A percentile compares a stretch with the other conserved stretches of the same genome.
These are phyloP conservation scores for Colletotrichum navitas DNA, from an alignment of 2,329 filamentous ascomycete genomes.

Conservation along the genomic window DNA sequence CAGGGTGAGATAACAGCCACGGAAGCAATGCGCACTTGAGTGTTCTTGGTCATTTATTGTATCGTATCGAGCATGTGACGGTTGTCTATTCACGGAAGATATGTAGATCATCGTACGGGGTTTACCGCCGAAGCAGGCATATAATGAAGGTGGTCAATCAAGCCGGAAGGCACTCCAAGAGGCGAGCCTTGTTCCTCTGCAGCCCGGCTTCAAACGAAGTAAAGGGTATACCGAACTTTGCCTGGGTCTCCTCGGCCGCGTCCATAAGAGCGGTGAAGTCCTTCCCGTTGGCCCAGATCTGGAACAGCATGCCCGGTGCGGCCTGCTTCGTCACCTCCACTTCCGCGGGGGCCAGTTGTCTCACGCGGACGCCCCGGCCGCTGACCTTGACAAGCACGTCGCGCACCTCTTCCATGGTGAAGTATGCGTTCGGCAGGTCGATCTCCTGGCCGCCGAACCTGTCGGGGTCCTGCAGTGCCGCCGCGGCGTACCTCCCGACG, in stretches of 20 bases:
- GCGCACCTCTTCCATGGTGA: slow-evolving; percentile 49
- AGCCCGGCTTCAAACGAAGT: slow-evolving; percentile 47
- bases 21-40: background rate
- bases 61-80: background rate
- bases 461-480: slow-evolving; percentile 48
- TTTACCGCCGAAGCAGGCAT: background rate
- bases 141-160: background rate
- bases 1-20: background rate
- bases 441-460: slow-evolving; percentile 50
- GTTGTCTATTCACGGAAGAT: background rate
- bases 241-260: slow-evolving; percentile 40
- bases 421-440: slow-evolving; percentile 47
- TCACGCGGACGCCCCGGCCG: slow-evolving; percentile 47
- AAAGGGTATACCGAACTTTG: slow-evolving; percentile 49
- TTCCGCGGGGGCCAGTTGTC: slow-evolving; percentile 45
- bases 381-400: slow-evolving; percentile 49
- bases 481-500: slow-evolving; percentile 50
- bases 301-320: slow-evolving; percentile 46
- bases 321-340: slow-evolving; percentile 39
- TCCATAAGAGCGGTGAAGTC: slow-evolving; percentile 41
- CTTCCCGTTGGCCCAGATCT: slow-evolving; percentile 46
- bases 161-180: slow-evolving; percentile 39
- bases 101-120: background rate
- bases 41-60: no score
- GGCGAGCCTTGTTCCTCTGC: slow-evolving; percentile 44